phyloP scores from a whole-genome alignment of 345 rosid genomes.

The Mangifera indica region DNA sequence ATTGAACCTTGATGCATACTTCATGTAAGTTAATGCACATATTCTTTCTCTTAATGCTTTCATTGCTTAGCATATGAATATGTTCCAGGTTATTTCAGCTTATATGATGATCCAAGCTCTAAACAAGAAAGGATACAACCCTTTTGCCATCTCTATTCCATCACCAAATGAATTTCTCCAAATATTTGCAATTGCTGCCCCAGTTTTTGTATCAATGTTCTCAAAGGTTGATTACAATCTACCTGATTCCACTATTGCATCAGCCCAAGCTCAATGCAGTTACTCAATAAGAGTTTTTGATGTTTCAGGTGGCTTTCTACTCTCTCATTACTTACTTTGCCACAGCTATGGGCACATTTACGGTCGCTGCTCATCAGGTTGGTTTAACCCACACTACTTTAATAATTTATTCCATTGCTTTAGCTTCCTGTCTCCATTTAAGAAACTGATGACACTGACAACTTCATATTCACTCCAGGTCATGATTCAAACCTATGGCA shows the following conservation, averaged over 20 bases:
- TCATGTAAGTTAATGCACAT: neutral
- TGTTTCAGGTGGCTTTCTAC: slow-evolving; percentile 41
- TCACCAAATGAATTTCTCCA: slow-evolving; percentile 28
- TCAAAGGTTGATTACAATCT: slow-evolving; percentile 33
- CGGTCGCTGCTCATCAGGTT: slow-evolving; percentile 53
- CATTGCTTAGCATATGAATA: neutral
- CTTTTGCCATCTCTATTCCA: slow-evolving; percentile 34
- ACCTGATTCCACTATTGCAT: neutral
- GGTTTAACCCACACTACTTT: neutral
- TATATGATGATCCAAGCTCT: slow-evolving; percentile 47
- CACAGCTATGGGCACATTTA: slow-evolving; percentile 42
- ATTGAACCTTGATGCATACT: neutral
- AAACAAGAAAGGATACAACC: slow-evolving; percentile 37
- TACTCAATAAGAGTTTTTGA: slow-evolving; percentile 9
- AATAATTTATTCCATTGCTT: neutral
- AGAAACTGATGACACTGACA: slow-evolving; percentile 1
- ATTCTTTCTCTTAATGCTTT: slow-evolving; percentile 3
- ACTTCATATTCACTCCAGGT: slow-evolving; percentile 17
- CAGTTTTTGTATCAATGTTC: slow-evolving; percentile 37
- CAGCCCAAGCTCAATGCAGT: neutral
- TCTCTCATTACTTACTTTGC: slow-evolving; percentile 39
- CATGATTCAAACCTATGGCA: slow-evolving; percentile 45
- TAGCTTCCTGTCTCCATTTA: neutral
- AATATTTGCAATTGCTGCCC: slow-evolving; percentile 39
- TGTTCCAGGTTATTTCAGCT: slow-evolving; percentile 39